These are phyloP conservation scores for Fusarium praegraminearum DNA, from an alignment of 2,329 filamentous ascomycete species.

Conservation along the genomic window DNA sequence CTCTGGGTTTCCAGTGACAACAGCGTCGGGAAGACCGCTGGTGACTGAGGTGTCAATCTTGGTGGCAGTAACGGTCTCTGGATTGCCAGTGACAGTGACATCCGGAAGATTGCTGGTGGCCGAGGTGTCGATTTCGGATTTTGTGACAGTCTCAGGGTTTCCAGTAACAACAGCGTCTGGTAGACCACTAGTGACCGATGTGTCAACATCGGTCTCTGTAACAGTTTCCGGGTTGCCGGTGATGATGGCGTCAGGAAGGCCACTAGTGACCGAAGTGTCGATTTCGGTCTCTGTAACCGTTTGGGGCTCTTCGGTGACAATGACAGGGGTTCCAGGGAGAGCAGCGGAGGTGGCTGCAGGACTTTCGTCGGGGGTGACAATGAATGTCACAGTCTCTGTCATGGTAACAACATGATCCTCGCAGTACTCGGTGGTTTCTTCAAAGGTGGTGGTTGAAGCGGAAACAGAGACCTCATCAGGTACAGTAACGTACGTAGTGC, in stretches of 20 bases:
- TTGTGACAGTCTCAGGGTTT: constrained; percentile 45
- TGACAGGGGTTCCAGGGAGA: constrained; percentile 34
- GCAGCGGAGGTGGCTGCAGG: constrained; percentile 32
- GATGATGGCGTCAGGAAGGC: constrained; percentile 51
- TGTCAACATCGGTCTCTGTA: constrained; percentile 41
- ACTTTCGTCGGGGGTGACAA: constrained; percentile 42
- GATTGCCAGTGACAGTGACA: constrained; percentile 43
- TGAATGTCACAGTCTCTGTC: constrained; percentile 48
- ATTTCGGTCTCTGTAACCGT: constrained; percentile 51
- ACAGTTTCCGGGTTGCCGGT: constrained; percentile 51
- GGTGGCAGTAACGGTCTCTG: constrained; percentile 49
- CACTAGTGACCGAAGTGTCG: constrained; percentile 46
- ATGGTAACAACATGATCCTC: constrained; percentile 40
- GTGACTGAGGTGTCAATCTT: constrained; percentile 36
- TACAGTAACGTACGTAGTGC: constrained; percentile 48
- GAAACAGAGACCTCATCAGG: constrained; percentile 40
- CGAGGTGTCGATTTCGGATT: constrained; percentile 44
- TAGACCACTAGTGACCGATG: constrained; percentile 36
- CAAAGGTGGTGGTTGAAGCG: constrained; percentile 45
- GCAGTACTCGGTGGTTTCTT: constrained; percentile 42
- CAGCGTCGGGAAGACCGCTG: constrained; percentile 41
- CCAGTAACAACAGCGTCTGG: constrained; percentile 46
- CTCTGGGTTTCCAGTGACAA: constrained; percentile 43
- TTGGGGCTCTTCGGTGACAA: constrained; percentile 48
- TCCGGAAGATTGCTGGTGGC: constrained; percentile 40